Evolutionary conservation across 768 basidiomycete species (phyloP).

Genomic region (Russula sp.): DNA sequence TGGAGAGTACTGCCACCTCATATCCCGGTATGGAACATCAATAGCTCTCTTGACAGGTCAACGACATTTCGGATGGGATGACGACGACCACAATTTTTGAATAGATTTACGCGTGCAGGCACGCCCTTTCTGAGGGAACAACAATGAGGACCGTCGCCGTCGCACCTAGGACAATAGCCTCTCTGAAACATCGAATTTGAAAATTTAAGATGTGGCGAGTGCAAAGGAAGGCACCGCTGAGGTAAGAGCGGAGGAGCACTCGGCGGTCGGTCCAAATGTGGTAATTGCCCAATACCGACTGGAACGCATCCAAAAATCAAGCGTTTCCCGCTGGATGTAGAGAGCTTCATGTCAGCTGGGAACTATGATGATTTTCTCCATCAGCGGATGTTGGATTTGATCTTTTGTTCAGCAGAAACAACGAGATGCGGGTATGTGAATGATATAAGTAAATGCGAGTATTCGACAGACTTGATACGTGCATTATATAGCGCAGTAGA

Average conservation of each 20-base stretch:
- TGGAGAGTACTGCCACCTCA: conserved; percentile 11
- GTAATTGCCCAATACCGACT: neutral
- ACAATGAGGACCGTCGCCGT: conserved; percentile 5
- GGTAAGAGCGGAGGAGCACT: too few species aligned
- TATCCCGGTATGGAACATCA: too few species aligned
- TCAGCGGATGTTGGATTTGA: neutral
- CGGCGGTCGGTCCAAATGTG: neutral
- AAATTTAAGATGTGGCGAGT: neutral
- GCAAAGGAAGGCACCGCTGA: too few species aligned
- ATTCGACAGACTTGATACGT: neutral
- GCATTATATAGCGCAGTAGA: conserved; percentile 1
- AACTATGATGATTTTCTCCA: too few species aligned
- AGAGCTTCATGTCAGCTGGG: too few species aligned
- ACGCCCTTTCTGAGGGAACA: conserved; percentile 1
- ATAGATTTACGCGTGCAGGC: neutral
- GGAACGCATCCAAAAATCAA: too few species aligned
- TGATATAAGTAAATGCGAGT: too few species aligned
- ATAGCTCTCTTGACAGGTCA: neutral
- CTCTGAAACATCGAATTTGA: neutral
- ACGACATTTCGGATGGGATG: neutral
- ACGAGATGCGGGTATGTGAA: conserved; percentile 4
- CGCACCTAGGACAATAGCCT: conserved; percentile 7
- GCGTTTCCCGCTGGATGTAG: too few species aligned
- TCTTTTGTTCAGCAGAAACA: neutral
- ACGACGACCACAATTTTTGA: conserved; percentile 9